phyloP scores from a whole-genome alignment of 179 eudicot species.

The Sideroxylon spinosum region DNA sequence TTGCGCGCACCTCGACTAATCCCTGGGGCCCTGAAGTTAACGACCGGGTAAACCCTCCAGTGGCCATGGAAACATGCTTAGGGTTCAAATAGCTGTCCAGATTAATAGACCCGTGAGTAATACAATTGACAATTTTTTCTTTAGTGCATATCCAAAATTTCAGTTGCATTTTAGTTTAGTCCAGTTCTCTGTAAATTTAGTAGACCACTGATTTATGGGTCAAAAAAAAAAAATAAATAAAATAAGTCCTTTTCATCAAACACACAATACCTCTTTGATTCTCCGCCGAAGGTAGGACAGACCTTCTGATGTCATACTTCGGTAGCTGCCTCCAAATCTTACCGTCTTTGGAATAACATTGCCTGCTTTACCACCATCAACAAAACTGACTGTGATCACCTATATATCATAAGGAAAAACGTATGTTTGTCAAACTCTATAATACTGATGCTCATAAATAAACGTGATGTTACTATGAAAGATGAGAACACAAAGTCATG shows the following conservation, averaged over 20 bases:
- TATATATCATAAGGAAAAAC: background rate
- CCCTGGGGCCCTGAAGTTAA: too few species aligned
- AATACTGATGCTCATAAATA: background rate
- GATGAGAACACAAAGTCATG: background rate
- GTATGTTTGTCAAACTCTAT: background rate
- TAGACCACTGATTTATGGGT: background rate
- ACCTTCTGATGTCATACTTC: slow-evolving; percentile 40
- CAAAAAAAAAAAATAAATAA: background rate
- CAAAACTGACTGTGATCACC: slow-evolving; percentile 48
- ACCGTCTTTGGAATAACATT: slow-evolving; percentile 49
- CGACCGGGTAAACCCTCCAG: too few species aligned
- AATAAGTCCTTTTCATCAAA: too few species aligned
- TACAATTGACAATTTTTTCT: too few species aligned
- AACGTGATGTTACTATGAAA: too few species aligned
- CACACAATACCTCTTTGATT: slow-evolving; percentile 45
- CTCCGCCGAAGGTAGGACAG: slow-evolving; percentile 34
- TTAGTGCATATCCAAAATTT: background rate
- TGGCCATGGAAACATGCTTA: too few species aligned
- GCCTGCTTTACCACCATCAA: slow-evolving; percentile 37
- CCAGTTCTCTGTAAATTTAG: background rate
- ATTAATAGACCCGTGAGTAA: too few species aligned
- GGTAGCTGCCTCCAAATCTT: slow-evolving; percentile 55
- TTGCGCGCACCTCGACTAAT: too few species aligned
- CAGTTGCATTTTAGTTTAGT: background rate
- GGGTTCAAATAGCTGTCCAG: too few species aligned